Base-by-base conservation (phyloP, 2,329 filamentous ascomycete genomes). In the Ceratocystis huliohia region DNA sequence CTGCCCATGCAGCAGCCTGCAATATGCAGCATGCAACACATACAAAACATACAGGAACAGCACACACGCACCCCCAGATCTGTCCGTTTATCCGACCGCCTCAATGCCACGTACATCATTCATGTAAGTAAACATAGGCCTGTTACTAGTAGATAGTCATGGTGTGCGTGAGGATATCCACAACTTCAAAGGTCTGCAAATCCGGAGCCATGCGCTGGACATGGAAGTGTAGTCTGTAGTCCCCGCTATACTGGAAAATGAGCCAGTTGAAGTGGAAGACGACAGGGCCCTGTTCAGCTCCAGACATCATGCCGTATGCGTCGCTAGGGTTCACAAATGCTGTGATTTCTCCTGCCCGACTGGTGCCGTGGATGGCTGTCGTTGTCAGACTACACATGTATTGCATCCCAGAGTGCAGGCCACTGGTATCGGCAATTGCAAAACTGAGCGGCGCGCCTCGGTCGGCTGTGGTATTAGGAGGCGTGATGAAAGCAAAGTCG, bases 331-430 rank as follows among this genome's bases (percentile, higher is more conserved):
- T 20, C 7, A 50, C 46, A 25, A 50, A 10, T 22, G 46, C 53
- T 17, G 53, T 57, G 53, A 61, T 61, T 30, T 57, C 53, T 6
- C 53, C 53, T 6, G 56, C 56, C 56, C 30, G 33, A 44, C 53
- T 53, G 2, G 50, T 53, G 15, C 44, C 30, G 41, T 46, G 64
- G 28, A 64, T 66, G 13, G 61, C n/a, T 10, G 59, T 64, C 2
- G 57, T 53, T 41, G 61, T 66, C 5, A 57, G 53, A 57, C 53
- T 57, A 28, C 53, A 57, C 53, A 57, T 57, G 53, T 57, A 57
- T 10, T 30, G 53, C 25, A 57, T 30, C 13, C 53, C 53, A 15
- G 53, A 57, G 22, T 57, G 53, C 10, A 45, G 41, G 46, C 45
- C 45, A 28, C 45, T 53, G 62, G 62, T 50, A 28, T 64, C 46